phyloP scores from a whole-genome alignment of 1,284 basidiomycete genomes.

The Megacollybia platyphylla region DNA sequence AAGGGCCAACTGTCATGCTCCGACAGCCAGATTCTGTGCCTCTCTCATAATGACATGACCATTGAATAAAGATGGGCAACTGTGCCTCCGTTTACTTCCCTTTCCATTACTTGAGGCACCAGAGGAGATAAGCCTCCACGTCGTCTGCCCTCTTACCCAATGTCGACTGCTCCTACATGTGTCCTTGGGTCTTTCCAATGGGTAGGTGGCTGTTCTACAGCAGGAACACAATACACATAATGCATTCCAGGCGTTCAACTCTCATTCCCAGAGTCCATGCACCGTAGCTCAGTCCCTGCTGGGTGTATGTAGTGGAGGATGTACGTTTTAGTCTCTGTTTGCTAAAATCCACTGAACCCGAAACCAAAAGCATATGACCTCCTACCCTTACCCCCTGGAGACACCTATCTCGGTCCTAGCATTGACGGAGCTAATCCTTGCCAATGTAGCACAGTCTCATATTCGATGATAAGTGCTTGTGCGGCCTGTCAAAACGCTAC shows the following conservation, averaged over 20 bases:
- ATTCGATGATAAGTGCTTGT: constrained; percentile 27
- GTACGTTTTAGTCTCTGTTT: constrained; percentile 11
- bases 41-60: neutral
- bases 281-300: constrained; percentile 26
- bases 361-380: constrained; percentile 18
- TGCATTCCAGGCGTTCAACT: constrained; percentile 21
- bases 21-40: neutral
- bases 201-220: constrained; percentile 10
- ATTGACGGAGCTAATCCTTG: constrained; percentile 17
- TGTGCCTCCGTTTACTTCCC: neutral
- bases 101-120: neutral
- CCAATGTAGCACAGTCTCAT: constrained; percentile 25
- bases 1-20: neutral
- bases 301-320: constrained; percentile 22
- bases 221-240: neutral
- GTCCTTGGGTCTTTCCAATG: constrained; percentile 19
- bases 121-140: neutral
- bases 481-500: constrained; percentile 22
- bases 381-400: constrained; percentile 13
- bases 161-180: constrained; percentile 21
- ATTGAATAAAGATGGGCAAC: neutral
- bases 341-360: neutral
- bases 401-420: constrained; percentile 20
- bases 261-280: constrained; percentile 29
- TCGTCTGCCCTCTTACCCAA: constrained; percentile 11